These are phyloP conservation scores for Urochloa ruziziensis DNA, from an alignment of 176 grass and related monocot genomes.

Conservation along the genomic window DNA sequence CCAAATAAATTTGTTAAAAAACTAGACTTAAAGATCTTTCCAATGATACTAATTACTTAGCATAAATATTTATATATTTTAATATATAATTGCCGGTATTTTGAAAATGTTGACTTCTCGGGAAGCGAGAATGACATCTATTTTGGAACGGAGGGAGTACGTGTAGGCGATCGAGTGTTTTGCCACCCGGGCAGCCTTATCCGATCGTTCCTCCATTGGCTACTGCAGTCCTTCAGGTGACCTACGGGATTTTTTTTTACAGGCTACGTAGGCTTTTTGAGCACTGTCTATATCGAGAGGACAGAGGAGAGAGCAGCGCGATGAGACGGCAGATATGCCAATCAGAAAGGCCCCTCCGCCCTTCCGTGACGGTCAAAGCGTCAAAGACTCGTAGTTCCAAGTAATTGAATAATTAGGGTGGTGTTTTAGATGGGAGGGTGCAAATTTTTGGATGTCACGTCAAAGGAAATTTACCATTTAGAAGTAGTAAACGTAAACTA, in stretches of 20 bases:
- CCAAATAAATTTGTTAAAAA: no score
- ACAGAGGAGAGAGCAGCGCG: neutral
- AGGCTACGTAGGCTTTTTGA: slow-evolving; percentile 17
- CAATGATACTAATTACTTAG: no score
- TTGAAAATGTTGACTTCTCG: no score
- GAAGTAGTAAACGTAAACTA: no score
- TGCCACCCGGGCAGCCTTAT: neutral
- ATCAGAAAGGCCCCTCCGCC: neutral
- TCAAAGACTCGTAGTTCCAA: slow-evolving; percentile 29
- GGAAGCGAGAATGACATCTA: no score
- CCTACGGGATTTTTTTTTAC: slow-evolving; percentile 23
- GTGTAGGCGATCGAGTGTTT: neutral
- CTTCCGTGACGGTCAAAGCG: slow-evolving; percentile 26
- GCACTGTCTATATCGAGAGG: neutral
- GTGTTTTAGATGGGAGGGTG: no score
- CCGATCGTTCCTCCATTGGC: neutral
- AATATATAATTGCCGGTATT: no score
- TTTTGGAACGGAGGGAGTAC: no score
- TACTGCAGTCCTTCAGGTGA: neutral
- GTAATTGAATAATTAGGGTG: neutral
- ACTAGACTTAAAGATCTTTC: no score
- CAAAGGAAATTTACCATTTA: no score
- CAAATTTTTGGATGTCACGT: no score
- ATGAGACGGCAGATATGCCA: slow-evolving; percentile 33
- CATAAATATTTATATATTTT: no score